Base-by-base conservation (phyloP, 805 yeast species). In the Nakazawaea sp. region DNA sequence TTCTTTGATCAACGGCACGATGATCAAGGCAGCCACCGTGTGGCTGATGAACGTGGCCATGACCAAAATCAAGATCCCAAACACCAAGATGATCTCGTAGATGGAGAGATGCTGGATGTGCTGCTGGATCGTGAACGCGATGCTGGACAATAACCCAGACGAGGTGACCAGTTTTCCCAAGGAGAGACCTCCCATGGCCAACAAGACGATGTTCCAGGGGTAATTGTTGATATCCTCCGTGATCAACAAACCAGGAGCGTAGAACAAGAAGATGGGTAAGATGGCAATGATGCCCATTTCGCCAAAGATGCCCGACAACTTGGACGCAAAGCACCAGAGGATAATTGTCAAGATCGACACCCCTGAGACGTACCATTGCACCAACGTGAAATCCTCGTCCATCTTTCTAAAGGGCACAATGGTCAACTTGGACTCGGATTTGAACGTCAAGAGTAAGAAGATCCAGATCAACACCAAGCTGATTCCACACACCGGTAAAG, bases 151-250 rank as follows among this genome's bases (percentile, higher is more conserved):
- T 39, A 90, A 65, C 0, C 97, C 97, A 2, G 96, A 86, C 7
- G 92, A 80, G 1, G 95, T 78, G 1, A 90, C 97, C 0, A 96
- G 96, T 55, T 87, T 88, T 40, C 98, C 98, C 35, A 90, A 66
- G 0, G 96, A 95, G 36, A 90, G 75, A 44, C 98, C 98, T 23
- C 98, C 98, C 98, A 90, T 92, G 4, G 97, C 97, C 45, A 90
- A 68, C 31, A 90, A 77, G 8, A 92, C 92, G 49, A 90, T 92
- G 4, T 95, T 88, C 98, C 98, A 90, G 45, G 95, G 78, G 56
- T 90, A 90, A 56, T 87, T 90, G 60, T 92, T 90, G 59, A 90
- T 88, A 54, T 90, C 98, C 40, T 89, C 96, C 1, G 88, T 81
- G 7, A 83, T 76, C 42, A 90, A 64, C 15, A 89, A 60, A 1